phyloP scores from a whole-genome alignment of 306 rosid species.

The Oemleria cerasiformis region DNA sequence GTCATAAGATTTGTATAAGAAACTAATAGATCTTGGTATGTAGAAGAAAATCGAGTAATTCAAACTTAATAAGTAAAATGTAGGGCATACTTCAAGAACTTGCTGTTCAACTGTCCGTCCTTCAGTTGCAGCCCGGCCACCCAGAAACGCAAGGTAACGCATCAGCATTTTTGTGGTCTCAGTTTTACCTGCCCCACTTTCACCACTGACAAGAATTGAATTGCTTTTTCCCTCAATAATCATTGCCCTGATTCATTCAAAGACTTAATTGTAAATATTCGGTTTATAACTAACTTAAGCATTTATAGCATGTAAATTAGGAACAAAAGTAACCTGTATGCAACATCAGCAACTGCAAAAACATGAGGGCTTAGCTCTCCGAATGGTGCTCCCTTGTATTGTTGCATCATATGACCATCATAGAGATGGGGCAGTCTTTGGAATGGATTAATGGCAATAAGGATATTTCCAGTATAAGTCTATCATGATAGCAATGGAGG shows the following conservation, averaged over 20 bases:
- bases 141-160: constrained; percentile 93
- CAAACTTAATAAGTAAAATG: constrained; percentile 18
- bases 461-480: constrained; percentile 97
- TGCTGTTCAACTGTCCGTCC: constrained; percentile 98
- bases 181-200: constrained; percentile 99
- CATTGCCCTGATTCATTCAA: constrained; percentile 75
- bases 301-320: constrained; percentile 16
- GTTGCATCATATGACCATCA: constrained; percentile 94
- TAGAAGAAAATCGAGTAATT: background rate
- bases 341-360: constrained; percentile 98
- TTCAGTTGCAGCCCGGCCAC: constrained; percentile 92
- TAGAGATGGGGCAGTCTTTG: constrained; percentile 94
- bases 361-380: constrained; percentile 98
- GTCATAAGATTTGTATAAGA: background rate
- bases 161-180: constrained; percentile 99
- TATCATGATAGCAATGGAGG: constrained; percentile 30
- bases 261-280: constrained; percentile 17
- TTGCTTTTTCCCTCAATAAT: constrained; percentile 82
- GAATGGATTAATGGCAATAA: constrained; percentile 97
- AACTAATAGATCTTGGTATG: background rate
- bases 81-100: constrained; percentile 88
- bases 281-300: constrained; percentile 16
- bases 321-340: constrained; percentile 67
- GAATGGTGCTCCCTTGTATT: constrained; percentile 97
- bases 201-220: constrained; percentile 97